Conservation (phyloP, 2,329 filamentous ascomycete genomes). For the Pyricularia pennisetigena region DNA sequence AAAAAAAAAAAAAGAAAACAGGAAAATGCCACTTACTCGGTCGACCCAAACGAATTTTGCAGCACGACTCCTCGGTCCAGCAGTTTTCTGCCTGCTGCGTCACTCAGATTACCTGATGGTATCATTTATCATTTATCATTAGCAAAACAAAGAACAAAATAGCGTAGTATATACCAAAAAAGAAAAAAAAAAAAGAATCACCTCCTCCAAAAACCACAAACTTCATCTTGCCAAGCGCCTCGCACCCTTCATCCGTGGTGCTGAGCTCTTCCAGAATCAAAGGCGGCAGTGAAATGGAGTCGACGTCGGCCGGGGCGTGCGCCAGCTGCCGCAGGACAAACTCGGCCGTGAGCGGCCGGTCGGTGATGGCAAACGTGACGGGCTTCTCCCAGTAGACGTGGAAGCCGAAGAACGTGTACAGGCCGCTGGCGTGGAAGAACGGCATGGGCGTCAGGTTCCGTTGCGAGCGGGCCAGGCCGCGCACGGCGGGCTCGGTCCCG, state of each 20-base stretch:
- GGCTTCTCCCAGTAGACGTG: constrained; percentile 16
- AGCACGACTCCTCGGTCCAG: background rate
- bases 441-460: constrained; percentile 13
- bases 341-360: constrained; percentile 20
- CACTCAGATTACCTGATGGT: background rate
- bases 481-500: background rate
- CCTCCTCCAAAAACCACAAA: constrained; percentile 24
- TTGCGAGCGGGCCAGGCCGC: background rate
- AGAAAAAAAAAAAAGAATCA: too few relatives aligned
- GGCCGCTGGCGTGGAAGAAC: constrained; percentile 20
- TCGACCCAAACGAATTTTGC: background rate
- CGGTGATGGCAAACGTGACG: constrained; percentile 15
- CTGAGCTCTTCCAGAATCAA: constrained; percentile 29
- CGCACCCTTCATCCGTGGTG: constrained; percentile 16
- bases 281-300: constrained; percentile 19
- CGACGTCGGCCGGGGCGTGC: constrained; percentile 7
- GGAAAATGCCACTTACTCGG: background rate
- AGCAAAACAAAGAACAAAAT: constrained; percentile 4
- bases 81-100: background rate
- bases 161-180: too few relatives aligned
- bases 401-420: constrained; percentile 10
- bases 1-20: background rate
- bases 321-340: constrained; percentile 13
- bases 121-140: too few relatives aligned
- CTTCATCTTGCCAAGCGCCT: constrained; percentile 19